Conservation (phyloP, 768 basidiomycete species). For the Psilocybe azurescens region DNA sequence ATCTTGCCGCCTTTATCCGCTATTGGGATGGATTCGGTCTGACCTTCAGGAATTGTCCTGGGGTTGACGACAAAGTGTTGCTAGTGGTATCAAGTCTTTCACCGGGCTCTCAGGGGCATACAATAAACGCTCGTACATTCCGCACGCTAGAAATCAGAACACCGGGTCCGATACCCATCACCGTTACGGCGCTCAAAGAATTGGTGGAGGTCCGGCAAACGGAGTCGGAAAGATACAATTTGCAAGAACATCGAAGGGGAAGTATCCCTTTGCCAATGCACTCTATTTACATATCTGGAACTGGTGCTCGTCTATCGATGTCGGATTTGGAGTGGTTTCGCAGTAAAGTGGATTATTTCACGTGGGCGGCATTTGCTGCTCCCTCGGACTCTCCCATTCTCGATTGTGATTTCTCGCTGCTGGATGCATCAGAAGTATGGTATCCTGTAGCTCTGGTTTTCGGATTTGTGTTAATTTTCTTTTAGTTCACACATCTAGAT, state of each 20-base stretch:
- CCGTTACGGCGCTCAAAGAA: conserved; percentile 6
- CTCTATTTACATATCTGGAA: conserved; percentile 2
- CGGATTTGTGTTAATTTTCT: not conserved
- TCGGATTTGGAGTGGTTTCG: conserved; percentile 3
- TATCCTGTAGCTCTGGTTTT: not conserved
- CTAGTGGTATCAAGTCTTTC: not conserved
- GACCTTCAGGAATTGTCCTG: conserved; percentile 14
- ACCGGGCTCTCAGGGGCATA: not conserved
- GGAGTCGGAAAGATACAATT: not conserved
- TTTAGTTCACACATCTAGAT: not conserved
- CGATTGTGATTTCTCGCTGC: conserved; percentile 17
- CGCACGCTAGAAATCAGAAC: conserved; percentile 12
- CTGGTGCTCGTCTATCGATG: not conserved
- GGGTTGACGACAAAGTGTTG: conserved; percentile 18
- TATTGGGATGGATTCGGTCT: conserved; percentile 22
- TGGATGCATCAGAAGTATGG: not conserved
- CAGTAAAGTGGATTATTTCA: conserved; percentile 2
- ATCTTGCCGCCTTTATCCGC: conserved; percentile 14
- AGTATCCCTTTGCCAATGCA: conserved; percentile 2
- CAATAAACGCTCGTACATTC: conserved; percentile 11
- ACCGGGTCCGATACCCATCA: conserved; percentile 3
- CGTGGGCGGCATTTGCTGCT: conserved; percentile 1
- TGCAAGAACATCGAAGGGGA: not conserved
- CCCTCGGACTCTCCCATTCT: conserved; percentile 14
- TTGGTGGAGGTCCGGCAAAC: not conserved